Conservation (phyloP, 176 grass and related monocot genomes). For the Coix lacrymajobi region DNA sequence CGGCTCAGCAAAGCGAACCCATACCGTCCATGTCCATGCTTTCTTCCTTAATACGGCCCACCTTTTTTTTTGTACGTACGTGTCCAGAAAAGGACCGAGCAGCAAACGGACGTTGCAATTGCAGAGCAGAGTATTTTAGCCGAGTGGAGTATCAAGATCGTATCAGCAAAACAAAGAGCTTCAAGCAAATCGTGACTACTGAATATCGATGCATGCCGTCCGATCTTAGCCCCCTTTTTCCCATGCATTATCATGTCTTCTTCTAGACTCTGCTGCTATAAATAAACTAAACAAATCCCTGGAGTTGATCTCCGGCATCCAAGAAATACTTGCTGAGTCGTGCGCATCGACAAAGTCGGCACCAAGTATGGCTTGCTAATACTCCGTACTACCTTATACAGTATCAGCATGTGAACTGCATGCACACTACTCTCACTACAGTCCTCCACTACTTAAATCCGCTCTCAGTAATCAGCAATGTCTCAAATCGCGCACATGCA, state of each 20-base stretch:
- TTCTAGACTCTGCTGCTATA: neutral
- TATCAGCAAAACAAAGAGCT: neutral
- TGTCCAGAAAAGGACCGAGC: slow-evolving; percentile 16
- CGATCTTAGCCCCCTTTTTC: neutral
- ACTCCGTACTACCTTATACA: neutral
- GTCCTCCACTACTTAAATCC: neutral
- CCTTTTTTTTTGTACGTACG: neutral
- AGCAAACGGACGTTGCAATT: neutral
- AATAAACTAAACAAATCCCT: neutral
- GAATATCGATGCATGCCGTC: neutral
- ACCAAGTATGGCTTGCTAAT: neutral
- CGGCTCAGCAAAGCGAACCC: slow-evolving; percentile 2
- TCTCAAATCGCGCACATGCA: slow-evolving; percentile 26
- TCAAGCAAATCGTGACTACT: neutral
- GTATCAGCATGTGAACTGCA: neutral
- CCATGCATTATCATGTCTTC: neutral
- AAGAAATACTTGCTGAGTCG: neutral
- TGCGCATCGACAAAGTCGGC: slow-evolving; percentile 12
- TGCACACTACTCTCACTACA: neutral
- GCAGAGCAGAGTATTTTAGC: neutral
- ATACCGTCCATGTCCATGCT: neutral
- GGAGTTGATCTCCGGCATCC: neutral
- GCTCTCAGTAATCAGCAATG: neutral
- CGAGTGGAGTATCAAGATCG: neutral
- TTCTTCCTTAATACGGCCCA: neutral